Conservation (phyloP, 306 rosid species). For the Rubus parviflorus region DNA sequence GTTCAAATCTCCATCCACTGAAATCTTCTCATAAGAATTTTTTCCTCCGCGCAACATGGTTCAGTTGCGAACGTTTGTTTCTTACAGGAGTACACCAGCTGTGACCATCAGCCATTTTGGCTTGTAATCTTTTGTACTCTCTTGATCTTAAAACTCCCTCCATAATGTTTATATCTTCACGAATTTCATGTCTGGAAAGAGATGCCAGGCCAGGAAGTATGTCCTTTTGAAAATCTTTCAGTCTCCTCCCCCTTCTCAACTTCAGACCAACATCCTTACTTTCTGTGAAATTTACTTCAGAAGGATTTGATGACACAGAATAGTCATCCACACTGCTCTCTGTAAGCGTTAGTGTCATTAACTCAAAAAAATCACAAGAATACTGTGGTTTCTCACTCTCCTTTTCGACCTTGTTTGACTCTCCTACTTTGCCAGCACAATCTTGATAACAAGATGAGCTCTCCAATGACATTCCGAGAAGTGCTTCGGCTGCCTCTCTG, state of each 20-base stretch:
- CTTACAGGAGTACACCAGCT: conserved; percentile 44
- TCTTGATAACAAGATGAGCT: conserved; percentile 27
- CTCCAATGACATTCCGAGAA: conserved; percentile 35
- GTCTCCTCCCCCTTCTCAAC: conserved; percentile 57
- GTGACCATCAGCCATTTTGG: conserved; percentile 34
- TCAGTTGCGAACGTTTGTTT: conserved; percentile 46
- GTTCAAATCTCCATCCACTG: not conserved
- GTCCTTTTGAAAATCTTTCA: conserved; percentile 60
- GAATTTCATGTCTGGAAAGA: conserved; percentile 57
- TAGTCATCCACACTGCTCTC: conserved; percentile 40
- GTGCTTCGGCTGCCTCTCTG: conserved; percentile 49
- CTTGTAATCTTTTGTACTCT: conserved; percentile 50
- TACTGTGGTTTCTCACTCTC: conserved; percentile 33
- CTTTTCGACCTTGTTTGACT: conserved; percentile 18
- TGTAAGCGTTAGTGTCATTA: conserved; percentile 38
- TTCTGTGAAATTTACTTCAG: conserved; percentile 27
- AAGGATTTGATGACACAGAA: conserved; percentile 37
- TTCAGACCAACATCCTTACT: conserved; percentile 36
- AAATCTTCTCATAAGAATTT: conserved; percentile 18
- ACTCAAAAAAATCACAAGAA: conserved; percentile 50
- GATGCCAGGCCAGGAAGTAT: conserved; percentile 63
- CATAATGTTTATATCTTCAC: conserved; percentile 56
- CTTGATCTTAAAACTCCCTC: conserved; percentile 58
- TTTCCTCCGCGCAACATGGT: conserved; percentile 25
- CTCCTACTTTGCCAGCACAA: conserved; percentile 20